A percentile compares a stretch with the other conserved stretches of the same genome.
Evolutionary conservation across 345 rosid genomes (phyloP).

Genomic region (Corymbia maculata): DNA sequence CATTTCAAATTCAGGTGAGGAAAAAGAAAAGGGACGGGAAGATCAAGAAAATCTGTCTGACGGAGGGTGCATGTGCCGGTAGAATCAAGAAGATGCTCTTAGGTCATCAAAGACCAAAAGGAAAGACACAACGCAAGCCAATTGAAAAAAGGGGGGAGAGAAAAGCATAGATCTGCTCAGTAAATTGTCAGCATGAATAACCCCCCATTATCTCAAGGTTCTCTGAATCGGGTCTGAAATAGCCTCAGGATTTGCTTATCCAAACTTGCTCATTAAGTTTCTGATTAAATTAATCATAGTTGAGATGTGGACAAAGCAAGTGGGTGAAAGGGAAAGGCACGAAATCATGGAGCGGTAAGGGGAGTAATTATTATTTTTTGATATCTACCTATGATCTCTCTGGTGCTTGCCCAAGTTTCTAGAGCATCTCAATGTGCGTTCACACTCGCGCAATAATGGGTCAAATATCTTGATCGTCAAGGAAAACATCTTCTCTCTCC

Average conservation of each 20-base stretch:
- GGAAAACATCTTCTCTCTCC: background rate
- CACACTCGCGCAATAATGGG: background rate
- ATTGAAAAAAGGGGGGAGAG: background rate
- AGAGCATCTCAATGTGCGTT: background rate
- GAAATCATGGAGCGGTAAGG: background rate
- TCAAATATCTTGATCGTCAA: background rate
- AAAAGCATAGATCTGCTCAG: background rate
- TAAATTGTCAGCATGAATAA: background rate
- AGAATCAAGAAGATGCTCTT: background rate
- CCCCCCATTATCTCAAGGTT: background rate
- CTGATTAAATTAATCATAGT: background rate
- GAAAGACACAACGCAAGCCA: background rate
- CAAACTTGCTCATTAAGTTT: background rate
- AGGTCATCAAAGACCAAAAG: background rate
- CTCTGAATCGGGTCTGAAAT: background rate
- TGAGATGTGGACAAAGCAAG: background rate
- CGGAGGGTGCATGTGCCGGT: background rate
- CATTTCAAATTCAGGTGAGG: background rate
- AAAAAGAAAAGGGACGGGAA: background rate
- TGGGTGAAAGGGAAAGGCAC: background rate
- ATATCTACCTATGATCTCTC: background rate
- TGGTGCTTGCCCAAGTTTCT: background rate
- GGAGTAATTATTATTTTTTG: background rate
- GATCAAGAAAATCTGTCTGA: background rate
- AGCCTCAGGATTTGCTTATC: background rate